Evolutionary conservation across 2,329 filamentous ascomycete species (phyloP).

Genomic region (Claviceps sp.): DNA sequence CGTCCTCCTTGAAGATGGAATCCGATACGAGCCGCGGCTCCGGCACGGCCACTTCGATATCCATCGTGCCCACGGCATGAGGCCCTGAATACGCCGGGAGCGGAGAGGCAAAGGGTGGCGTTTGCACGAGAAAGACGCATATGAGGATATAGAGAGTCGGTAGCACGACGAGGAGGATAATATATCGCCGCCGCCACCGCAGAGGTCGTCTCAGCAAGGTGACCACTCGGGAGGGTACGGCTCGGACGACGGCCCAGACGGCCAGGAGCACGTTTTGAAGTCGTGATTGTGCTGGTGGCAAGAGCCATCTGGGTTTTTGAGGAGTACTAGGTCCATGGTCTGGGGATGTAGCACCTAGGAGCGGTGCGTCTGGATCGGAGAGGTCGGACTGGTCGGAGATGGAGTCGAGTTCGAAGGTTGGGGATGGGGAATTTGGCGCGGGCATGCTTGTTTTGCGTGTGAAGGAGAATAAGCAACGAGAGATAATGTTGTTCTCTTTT

Average conservation of each 20-base stretch:
- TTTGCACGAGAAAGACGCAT: constrained; percentile 22
- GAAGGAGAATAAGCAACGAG: no score
- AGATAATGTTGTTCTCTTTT: no score
- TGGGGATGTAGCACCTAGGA: background rate
- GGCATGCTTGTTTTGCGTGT: background rate
- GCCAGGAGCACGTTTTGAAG: background rate
- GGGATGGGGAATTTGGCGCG: background rate
- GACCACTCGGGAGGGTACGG: background rate
- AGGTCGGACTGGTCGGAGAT: constrained; percentile 4
- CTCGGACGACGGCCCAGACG: background rate
- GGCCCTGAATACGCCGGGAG: constrained; percentile 31
- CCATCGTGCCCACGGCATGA: constrained; percentile 31
- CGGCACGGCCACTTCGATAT: constrained; percentile 30
- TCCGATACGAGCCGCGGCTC: constrained; percentile 18
- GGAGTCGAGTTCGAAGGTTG: constrained; percentile 4
- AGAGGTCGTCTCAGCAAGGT: background rate
- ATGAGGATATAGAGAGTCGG: constrained; percentile 22
- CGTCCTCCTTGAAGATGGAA: constrained; percentile 19
- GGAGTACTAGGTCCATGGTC: background rate
- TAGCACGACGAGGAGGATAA: background rate
- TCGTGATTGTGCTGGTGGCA: background rate
- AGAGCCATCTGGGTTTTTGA: background rate
- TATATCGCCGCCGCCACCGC: background rate
- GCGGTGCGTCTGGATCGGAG: background rate
- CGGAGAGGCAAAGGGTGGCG: constrained; percentile 29